Conservation (phyloP, 2,329 filamentous ascomycete species). For the Diaporthe longicolla region DNA sequence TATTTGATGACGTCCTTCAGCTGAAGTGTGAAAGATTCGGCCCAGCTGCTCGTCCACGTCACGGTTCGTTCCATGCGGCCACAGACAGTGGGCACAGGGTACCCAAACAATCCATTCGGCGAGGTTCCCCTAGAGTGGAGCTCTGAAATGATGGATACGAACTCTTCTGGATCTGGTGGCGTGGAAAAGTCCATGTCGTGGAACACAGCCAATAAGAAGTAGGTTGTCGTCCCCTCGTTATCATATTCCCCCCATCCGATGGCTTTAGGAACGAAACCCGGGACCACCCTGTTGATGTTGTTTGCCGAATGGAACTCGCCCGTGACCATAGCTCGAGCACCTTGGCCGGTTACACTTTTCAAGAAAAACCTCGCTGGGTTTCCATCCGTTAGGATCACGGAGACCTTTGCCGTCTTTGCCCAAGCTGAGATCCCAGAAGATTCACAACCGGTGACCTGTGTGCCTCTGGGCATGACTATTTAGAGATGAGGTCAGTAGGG, state of each 20-base stretch:
- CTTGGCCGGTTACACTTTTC: neutral
- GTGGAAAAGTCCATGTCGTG: conserved; percentile 26
- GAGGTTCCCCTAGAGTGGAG: neutral
- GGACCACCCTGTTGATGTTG: conserved; percentile 21
- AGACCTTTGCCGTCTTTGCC: conserved; percentile 17
- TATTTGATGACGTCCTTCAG: conserved; percentile 24
- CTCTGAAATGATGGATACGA: conserved; percentile 5
- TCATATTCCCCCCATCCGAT: conserved; percentile 14
- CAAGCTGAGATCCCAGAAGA: conserved; percentile 20
- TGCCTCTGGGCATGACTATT: conserved; percentile 23
- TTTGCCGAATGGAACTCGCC: conserved; percentile 4
- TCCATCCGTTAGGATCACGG: neutral
- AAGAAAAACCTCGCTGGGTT: neutral
- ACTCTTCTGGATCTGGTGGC: neutral
- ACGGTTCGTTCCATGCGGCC: conserved; percentile 1
- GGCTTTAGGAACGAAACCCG: conserved; percentile 6
- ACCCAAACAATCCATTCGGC: conserved; percentile 17
- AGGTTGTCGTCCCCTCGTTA: neutral
- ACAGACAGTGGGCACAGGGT: conserved; percentile 2
- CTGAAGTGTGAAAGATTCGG: neutral
- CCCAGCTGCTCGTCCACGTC: conserved; percentile 12
- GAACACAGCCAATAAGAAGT: neutral
- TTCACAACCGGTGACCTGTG: neutral
- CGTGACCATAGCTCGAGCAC: neutral
- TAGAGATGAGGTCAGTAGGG: no score